Evolutionary conservation across 768 basidiomycete species (phyloP), one percentile per base, ranked within the genome.

Genomic region (Crucibulum laeve): DNA sequence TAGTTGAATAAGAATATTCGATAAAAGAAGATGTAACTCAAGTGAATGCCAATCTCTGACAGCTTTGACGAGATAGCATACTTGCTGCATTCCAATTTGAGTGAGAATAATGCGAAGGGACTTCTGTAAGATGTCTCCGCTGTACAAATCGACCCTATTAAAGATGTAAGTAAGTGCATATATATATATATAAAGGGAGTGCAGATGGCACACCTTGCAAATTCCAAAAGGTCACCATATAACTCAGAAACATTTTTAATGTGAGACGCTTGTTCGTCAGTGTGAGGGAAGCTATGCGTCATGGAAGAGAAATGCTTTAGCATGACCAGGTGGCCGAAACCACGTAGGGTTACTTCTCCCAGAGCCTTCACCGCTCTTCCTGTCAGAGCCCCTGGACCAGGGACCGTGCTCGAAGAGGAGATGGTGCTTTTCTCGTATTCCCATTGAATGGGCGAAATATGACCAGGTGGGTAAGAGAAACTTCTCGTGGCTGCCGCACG

Each of bases 141-240:
- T 46, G 25, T 57, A 57, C 19, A 54, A 41, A 11, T 48, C 56
- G 7, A 46, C 45, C 10, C 56, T 53, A 10, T 8, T 38, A 15
- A n/a, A 19, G 10, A 3, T 34, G 7, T 33, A 22, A 26, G 10
- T 8, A 8, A 8, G 8, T 8, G 10, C 18, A 17, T 18, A 18
- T n/a, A n/a, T n/a, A n/a, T n/a, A n/a, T n/a, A 18, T 13, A 26
- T 48, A 24, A 38, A 15, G 24, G 11, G 23, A 19, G 8, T 17
- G 1, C 21, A 7, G 34, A 23, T 15, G 3, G 40, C 49, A 30
- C 23, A 57, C 57, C 60, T 53, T 14, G 55, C 54, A 25, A 62
- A 42, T 32, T 62, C 60, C 21, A 62, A 30, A n/a, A 62, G 35
- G 43, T 59, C 60, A 32, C 56, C 53, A 15, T 59, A 58, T 40